Evolutionary conservation across 768 basidiomycete genomes (phyloP).

Genomic region (Tricholoma saponaceum): DNA sequence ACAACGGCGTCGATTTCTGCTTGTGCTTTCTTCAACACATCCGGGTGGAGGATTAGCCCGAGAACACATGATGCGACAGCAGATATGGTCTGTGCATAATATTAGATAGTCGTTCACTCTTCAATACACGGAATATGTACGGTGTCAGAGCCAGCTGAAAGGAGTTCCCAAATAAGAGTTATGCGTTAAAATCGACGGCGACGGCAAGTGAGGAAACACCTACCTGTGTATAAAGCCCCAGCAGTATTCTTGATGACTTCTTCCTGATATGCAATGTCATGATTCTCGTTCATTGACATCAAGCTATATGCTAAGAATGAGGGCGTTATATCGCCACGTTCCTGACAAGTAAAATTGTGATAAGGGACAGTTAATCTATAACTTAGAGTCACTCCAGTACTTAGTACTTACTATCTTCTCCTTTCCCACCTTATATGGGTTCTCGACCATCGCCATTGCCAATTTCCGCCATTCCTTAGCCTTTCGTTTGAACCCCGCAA

Average conservation of each 20-base stretch:
- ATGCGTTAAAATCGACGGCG: neutral
- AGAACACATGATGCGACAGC: conserved; percentile 6
- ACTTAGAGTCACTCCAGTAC: neutral
- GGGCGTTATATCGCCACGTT: conserved; percentile 9
- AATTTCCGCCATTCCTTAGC: conserved; percentile 33
- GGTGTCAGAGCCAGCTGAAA: neutral
- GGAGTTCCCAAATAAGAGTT: neutral
- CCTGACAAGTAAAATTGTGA: conserved; percentile 3
- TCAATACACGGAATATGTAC: neutral
- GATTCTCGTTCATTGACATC: conserved; percentile 9
- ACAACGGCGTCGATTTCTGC: conserved; percentile 23
- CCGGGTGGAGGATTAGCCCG: conserved; percentile 8
- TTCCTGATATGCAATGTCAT: conserved; percentile 11
- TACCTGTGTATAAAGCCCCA: conserved; percentile 20
- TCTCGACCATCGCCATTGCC: conserved; percentile 1
- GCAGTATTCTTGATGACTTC: conserved; percentile 11
- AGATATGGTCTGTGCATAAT: neutral
- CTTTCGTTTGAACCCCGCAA: conserved; percentile 30
- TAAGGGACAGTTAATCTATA: conserved; percentile 18
- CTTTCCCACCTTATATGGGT: neutral
- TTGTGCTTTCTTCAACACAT: conserved; percentile 11
- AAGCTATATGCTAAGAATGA: conserved; percentile 15
- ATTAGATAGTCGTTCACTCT: neutral
- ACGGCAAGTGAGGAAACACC: neutral
- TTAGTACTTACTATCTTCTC: neutral